Conservation (phyloP, 257 asterid species). For the Knoxia roxburghii region DNA sequence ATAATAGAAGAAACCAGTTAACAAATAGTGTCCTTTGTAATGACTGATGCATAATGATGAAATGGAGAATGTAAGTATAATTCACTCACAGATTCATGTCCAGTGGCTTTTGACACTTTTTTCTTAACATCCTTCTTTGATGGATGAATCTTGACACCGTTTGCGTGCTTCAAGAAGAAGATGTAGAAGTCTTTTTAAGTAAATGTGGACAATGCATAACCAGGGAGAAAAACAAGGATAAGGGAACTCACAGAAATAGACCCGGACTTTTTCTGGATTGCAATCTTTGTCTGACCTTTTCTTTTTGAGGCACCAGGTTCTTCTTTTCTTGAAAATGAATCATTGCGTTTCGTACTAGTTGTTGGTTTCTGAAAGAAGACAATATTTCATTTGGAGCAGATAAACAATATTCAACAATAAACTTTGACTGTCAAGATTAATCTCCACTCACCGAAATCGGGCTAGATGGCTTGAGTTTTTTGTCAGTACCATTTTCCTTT, state of each 20-base stretch:
- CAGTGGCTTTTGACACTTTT: conserved; percentile 7
- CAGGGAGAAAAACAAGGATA: background rate
- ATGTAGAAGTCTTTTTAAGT: background rate
- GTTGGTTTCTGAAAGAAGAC: conserved; percentile 9
- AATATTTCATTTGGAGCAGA: background rate
- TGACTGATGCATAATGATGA: background rate
- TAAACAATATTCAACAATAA: background rate
- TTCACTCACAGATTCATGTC: conserved; percentile 5
- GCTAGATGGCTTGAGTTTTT: background rate
- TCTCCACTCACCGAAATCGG: conserved; percentile 16
- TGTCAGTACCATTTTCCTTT: background rate
- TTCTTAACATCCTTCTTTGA: background rate
- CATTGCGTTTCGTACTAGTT: background rate
- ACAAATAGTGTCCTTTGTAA: background rate
- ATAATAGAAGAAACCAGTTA: conserved; percentile 1
- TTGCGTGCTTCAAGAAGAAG: conserved; percentile 1
- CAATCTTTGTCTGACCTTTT: conserved; percentile 6
- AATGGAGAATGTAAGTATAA: background rate
- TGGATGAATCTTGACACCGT: background rate
- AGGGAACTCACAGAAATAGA: conserved; percentile 14
- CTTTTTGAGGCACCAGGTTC: conserved; percentile 4
- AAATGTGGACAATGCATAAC: background rate
- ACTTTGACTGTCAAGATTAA: background rate
- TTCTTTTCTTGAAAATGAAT: background rate
- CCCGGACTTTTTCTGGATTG: background rate